Base-by-base conservation (phyloP, 306 rosid genomes). In the Adenanthera pavonina region DNA sequence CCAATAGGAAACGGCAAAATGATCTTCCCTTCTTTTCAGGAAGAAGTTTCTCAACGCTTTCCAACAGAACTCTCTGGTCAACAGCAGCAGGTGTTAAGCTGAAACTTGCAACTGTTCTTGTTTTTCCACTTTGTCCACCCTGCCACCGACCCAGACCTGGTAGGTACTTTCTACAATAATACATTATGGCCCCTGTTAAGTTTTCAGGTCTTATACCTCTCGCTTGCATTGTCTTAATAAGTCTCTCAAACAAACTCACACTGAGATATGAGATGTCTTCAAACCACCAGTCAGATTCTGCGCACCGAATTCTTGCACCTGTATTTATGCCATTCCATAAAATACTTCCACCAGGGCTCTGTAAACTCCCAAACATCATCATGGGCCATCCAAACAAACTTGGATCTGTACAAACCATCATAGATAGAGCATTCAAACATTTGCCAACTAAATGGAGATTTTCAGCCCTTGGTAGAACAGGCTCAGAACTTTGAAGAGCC, bases 351-450 rank as follows among this genome's bases (percentile, higher is more conserved):
- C 97, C 99, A 19, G 99, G 99, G 91, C 99, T 95, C 81, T 92
- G 97, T 69, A 93, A 88, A 84, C 97, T 93, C 79, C 99, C 99
- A 79, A 93, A 95, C 99, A 95, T 93, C 97, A 87, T 95, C 99
- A 95, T 95, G 41, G 99, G 99, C 99, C 99, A 93, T 71, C 99
- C 99, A 81, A 95, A 95, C 87, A 95, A 88, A 79, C 99, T 91
- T 72, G 97, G 97, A 78, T 95, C 99, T 0, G 99, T 95, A 84
- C 97, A 95, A 78, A 84, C 97, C 97, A 95, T 95, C 92, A 93
- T 85, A 10, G 97, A 90, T 19, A 95, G 83, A 71, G 99, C 91
- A 73, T 86, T 88, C 82, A 93, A 82, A 83, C 99, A 93, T 85
- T 89, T 91, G 35, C 80, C 84, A 59, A 93, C 80, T 68, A 95